Percentiles rank a stretch among this genome's conserved stretches.
These are phyloP conservation scores for Peronosclerospora sorghi DNA, from an alignment of 352 stramenopile genomes.

Conservation along the genomic window DNA sequence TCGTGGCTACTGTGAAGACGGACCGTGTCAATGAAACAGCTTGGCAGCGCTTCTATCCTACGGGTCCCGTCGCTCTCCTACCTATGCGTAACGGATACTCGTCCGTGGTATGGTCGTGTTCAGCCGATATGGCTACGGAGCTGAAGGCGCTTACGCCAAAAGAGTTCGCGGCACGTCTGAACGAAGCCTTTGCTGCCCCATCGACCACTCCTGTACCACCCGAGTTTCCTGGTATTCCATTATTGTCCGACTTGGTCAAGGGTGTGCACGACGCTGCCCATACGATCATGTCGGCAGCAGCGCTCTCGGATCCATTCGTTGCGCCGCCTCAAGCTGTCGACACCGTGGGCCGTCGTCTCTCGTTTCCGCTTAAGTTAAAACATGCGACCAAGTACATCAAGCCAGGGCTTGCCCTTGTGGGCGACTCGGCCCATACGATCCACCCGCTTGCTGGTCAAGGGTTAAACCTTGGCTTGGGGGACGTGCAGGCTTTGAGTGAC, in stretches of 20 bases:
- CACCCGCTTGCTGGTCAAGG: constrained; percentile 93
- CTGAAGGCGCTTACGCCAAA: constrained; percentile 58
- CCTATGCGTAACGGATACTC: constrained; percentile 85
- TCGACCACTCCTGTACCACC: constrained; percentile 35
- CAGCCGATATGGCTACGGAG: constrained; percentile 66
- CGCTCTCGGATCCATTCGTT: constrained; percentile 68
- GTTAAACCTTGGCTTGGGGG: constrained; percentile 90
- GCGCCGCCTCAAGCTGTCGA: constrained; percentile 53
- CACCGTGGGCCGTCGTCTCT: constrained; percentile 61
- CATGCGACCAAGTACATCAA: constrained; percentile 83
- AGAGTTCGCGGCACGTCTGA: constrained; percentile 73
- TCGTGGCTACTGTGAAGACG: constrained; percentile 87
- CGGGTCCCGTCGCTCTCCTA: constrained; percentile 79
- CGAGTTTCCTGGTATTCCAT: constrained; percentile 63
- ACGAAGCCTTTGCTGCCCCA: constrained; percentile 59
- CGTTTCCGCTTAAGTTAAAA: constrained; percentile 85
- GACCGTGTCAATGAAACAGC: constrained; percentile 70
- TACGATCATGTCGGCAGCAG: constrained; percentile 65
- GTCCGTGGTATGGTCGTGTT: constrained; percentile 87
- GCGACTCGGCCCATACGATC: constrained; percentile 93
- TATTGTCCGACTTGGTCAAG: constrained; percentile 71
- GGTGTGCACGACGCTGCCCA: constrained; percentile 58
- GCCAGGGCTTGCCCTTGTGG: constrained; percentile 83
- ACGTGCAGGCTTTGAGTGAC: constrained; percentile 74
- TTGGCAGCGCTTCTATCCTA: constrained; percentile 88